Conservation (phyloP, 1,284 basidiomycete genomes). For the Laetiporus sulphureus region DNA sequence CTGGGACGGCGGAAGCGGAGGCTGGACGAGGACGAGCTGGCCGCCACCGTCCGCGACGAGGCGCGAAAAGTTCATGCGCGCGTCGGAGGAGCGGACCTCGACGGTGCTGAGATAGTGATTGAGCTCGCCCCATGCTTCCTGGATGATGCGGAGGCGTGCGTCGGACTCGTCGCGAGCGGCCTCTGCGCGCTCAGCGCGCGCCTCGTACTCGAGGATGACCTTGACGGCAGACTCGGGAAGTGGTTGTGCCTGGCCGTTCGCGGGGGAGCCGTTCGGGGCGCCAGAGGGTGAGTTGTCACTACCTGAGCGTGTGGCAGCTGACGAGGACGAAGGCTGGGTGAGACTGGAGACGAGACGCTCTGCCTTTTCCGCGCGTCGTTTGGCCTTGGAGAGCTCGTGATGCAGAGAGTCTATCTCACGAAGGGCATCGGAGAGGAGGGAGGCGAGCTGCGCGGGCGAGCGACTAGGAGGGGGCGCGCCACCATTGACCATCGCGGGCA, state of each 20-base stretch:
- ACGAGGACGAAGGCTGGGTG: conserved; percentile 12
- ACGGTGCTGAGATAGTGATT: conserved; percentile 40
- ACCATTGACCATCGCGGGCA: conserved; percentile 11
- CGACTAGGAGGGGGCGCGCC: conserved; percentile 9
- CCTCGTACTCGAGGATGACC: conserved; percentile 39
- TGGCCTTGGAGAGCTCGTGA: conserved; percentile 36
- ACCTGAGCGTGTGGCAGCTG: conserved; percentile 8
- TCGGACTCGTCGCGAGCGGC: conserved; percentile 50
- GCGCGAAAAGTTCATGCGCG: conserved; percentile 41
- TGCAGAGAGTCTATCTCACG: conserved; percentile 44
- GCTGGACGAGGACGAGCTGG: conserved; percentile 26
- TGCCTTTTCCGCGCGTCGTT: conserved; percentile 44
- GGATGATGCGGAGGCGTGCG: conserved; percentile 38
- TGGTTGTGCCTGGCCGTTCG: conserved; percentile 4
- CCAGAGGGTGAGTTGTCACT: conserved; percentile 16
- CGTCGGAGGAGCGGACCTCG: conserved; percentile 43
- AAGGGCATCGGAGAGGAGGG: conserved; percentile 45
- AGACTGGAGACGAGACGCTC: conserved; percentile 40
- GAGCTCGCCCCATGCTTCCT: conserved; percentile 49
- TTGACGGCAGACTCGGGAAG: conserved; percentile 28
- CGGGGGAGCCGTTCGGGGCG: conserved; percentile 5
- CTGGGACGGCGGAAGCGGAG: conserved; percentile 12
- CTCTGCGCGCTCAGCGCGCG: conserved; percentile 43
- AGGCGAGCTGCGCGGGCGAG: conserved; percentile 44
- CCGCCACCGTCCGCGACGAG: conserved; percentile 39